These are phyloP conservation scores for Vitis labrusca DNA, from an alignment of 164 flowering plant species.

Conservation along the genomic window DNA sequence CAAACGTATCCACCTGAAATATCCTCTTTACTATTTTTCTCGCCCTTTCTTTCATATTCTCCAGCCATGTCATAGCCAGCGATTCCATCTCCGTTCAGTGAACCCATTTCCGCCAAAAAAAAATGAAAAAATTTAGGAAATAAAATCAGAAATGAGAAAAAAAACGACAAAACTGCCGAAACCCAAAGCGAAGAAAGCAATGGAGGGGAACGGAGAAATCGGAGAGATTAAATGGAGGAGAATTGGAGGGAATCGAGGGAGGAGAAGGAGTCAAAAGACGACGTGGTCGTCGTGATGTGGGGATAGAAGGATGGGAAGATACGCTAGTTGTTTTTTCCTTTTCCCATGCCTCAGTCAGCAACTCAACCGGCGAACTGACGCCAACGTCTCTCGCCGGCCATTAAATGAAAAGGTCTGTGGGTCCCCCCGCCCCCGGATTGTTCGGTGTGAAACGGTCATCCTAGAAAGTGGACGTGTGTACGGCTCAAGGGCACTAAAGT, in stretches of 20 bases:
- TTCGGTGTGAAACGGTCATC: background rate
- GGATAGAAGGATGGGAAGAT: no score
- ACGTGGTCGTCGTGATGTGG: background rate
- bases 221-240: background rate
- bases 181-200: background rate
- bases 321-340: background rate
- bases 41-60: no score
- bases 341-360: background rate
- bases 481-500: no score
- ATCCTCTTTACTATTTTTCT: no score
- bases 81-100: no score
- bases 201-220: background rate
- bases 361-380: background rate
- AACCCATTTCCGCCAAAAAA: no score
- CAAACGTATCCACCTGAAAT: no score
- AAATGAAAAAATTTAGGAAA: no score
- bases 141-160: no score
- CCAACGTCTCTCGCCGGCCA: background rate
- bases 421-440: background rate
- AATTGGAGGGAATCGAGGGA: background rate
- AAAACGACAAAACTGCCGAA: no score
- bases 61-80: no score
- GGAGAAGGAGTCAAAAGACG: background rate
- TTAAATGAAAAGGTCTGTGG: background rate
- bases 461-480: no score